Percentiles rank a stretch among this genome's conserved stretches.
Conservation (phyloP, 2,329 filamentous ascomycete genomes). For the Epichloe scottii region DNA sequence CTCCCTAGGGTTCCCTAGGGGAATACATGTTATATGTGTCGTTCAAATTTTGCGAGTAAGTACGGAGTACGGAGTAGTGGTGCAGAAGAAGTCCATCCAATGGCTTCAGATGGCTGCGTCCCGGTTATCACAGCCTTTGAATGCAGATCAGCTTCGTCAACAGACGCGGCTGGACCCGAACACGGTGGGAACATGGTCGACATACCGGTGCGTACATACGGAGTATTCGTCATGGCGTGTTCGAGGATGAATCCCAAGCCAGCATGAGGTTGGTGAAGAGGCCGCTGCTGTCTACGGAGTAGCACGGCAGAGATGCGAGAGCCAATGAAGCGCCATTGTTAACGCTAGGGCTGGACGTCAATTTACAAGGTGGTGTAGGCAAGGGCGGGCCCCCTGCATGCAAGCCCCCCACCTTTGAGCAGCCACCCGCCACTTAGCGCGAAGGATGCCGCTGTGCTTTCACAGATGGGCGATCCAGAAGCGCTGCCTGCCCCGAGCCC, state of each 20-base stretch:
- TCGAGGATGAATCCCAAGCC: not conserved
- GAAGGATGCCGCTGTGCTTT: not conserved
- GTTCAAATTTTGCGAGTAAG: no score
- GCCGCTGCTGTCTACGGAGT: not conserved
- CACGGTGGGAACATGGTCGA: no score
- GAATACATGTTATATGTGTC: no score
- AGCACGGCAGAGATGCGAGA: not conserved
- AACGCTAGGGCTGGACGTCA: no score
- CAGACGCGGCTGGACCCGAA: no score
- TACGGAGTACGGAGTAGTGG: no score
- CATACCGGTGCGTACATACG: not conserved
- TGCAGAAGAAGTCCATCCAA: no score
- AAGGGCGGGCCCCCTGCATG: not conserved
- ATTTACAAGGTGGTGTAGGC: not conserved
- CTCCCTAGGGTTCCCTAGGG: no score
- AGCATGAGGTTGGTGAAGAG: not conserved
- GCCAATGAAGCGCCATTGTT: not conserved
- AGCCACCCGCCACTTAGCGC: slow-evolving; percentile 4
- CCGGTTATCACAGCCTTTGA: no score
- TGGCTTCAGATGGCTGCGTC: no score
- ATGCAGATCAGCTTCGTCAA: no score
- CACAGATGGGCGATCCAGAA: not conserved
- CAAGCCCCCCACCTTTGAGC: not conserved
- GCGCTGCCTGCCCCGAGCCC: not conserved
- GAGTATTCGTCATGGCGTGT: not conserved